Evolutionary conservation across 371 early-diverging fungal genomes (phyloP).

Genomic region (Mortierella sp.): DNA sequence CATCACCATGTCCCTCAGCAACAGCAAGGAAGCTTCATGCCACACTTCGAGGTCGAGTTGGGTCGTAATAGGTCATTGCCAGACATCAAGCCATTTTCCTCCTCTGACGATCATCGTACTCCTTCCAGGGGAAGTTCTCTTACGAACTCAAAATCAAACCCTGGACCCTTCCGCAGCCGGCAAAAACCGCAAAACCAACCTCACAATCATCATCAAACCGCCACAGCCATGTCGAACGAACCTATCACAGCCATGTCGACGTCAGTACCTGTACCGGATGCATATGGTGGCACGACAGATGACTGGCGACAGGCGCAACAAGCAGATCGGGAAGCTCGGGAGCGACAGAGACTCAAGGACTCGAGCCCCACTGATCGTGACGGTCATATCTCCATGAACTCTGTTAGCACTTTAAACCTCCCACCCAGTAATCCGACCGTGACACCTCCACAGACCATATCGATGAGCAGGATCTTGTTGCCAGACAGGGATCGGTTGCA

Average conservation of each 20-base stretch:
- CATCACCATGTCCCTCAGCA: neutral
- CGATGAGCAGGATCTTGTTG: conserved; percentile 41
- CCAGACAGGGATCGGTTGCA: conserved; percentile 38
- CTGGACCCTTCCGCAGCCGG: conserved; percentile 30
- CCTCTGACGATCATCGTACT: conserved; percentile 4
- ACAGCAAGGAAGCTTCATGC: conserved; percentile 5
- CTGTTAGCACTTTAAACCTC: conserved; percentile 50
- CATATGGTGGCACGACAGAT: conserved; percentile 50
- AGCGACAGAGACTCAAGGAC: conserved; percentile 31
- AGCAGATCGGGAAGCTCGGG: conserved; percentile 36
- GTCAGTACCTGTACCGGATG: conserved; percentile 26
- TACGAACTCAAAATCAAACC: conserved; percentile 33
- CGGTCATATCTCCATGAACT: conserved; percentile 46
- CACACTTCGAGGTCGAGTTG: conserved; percentile 24
- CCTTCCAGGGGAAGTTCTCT: conserved; percentile 43
- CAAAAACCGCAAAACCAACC: conserved; percentile 32
- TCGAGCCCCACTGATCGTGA: conserved; percentile 24
- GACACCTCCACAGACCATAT: conserved; percentile 4
- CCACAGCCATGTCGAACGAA: conserved; percentile 38
- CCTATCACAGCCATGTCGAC: conserved; percentile 20
- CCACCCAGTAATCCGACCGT: conserved; percentile 29
- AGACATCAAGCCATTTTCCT: conserved; percentile 24
- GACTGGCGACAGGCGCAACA: conserved; percentile 51
- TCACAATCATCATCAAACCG: conserved; percentile 2
- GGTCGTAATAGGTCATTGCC: conserved; percentile 42